These are phyloP conservation scores for Ophiostoma quercus DNA, from an alignment of 2,329 filamentous ascomycete species.

Conservation along the genomic window DNA sequence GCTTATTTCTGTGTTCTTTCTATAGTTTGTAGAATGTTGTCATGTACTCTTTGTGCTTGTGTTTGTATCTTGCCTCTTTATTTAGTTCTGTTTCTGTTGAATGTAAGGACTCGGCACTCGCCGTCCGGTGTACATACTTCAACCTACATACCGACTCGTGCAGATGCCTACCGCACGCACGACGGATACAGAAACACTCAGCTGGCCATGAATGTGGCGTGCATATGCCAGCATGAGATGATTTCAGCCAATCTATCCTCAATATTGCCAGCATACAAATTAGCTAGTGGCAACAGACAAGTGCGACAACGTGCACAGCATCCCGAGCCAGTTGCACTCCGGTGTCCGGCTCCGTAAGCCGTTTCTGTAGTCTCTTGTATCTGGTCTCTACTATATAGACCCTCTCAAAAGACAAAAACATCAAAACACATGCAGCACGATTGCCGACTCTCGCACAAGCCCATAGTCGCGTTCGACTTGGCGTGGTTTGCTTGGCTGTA, in stretches of 20 bases:
- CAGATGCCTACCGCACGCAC: constrained; percentile 1
- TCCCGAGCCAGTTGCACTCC: neutral
- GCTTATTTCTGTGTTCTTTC: neutral
- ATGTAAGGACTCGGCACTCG: constrained; percentile 2
- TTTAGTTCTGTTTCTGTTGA: neutral
- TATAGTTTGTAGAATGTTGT: neutral
- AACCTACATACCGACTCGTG: constrained; percentile 7
- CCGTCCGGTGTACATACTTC: neutral
- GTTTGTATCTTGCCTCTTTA: neutral
- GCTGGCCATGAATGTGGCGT: neutral
- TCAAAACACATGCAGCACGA: neutral
- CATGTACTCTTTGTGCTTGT: neutral
- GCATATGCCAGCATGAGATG: neutral
- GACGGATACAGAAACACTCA: neutral
- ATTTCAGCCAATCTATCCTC: neutral
- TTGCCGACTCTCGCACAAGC: constrained; percentile 12
- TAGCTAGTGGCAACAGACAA: neutral
- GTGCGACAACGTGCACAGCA: neutral
- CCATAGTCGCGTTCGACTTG: constrained; percentile 12
- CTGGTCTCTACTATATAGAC: neutral
- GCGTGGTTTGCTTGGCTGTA: constrained; percentile 7
- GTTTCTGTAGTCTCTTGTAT: neutral
- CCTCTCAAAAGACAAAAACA: neutral
- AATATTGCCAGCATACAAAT: neutral
- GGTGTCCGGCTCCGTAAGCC: constrained; percentile 5